These are phyloP conservation scores for Xylaria sp. DNA, from an alignment of 2,329 filamentous ascomycete genomes.

Conservation along the genomic window DNA sequence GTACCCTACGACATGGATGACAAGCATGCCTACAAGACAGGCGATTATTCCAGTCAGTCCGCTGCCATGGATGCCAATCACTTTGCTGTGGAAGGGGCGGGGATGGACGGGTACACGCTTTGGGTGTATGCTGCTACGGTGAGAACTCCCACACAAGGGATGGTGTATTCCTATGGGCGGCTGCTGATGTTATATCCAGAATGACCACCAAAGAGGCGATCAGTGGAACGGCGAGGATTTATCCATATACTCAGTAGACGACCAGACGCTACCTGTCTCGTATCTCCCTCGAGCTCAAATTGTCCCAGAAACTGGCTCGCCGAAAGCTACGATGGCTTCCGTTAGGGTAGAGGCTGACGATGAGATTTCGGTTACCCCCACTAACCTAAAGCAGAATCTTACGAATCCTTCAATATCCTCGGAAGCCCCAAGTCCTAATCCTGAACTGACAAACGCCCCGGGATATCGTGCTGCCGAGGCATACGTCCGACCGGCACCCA, in stretches of 20 bases:
- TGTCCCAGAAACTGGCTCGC: slow-evolving; percentile 60
- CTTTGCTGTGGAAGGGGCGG: slow-evolving; percentile 86
- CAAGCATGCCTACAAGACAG: slow-evolving; percentile 93
- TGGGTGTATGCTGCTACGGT: slow-evolving; percentile 86
- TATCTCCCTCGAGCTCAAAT: slow-evolving; percentile 58
- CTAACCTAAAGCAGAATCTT: slow-evolving; percentile 79
- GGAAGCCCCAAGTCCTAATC: slow-evolving; percentile 61
- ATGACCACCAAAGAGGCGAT: slow-evolving; percentile 89
- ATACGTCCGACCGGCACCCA: slow-evolving; percentile 86
- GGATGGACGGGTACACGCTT: slow-evolving; percentile 84
- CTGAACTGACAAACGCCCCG: slow-evolving; percentile 69
- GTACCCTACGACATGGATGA: slow-evolving; percentile 99
- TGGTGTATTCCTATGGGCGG: slow-evolving; percentile 36
- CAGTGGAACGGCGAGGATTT: slow-evolving; percentile 98
- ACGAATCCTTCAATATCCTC: slow-evolving; percentile 75
- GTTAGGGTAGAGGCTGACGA: slow-evolving; percentile 58
- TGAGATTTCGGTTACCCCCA: slow-evolving; percentile 73
- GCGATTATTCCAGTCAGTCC: slow-evolving; percentile 92
- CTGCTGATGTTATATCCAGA: slow-evolving; percentile 58
- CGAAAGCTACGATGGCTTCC: slow-evolving; percentile 52
- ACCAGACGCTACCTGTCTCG: slow-evolving; percentile 70
- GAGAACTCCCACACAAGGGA: slow-evolving; percentile 45
- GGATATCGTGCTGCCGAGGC: slow-evolving; percentile 93
- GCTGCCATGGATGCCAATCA: slow-evolving; percentile 96
- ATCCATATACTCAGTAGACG: slow-evolving; percentile 88